Evolutionary conservation across 1,284 basidiomycete species (phyloP).

Genomic region (Amylostereum areolatum): DNA sequence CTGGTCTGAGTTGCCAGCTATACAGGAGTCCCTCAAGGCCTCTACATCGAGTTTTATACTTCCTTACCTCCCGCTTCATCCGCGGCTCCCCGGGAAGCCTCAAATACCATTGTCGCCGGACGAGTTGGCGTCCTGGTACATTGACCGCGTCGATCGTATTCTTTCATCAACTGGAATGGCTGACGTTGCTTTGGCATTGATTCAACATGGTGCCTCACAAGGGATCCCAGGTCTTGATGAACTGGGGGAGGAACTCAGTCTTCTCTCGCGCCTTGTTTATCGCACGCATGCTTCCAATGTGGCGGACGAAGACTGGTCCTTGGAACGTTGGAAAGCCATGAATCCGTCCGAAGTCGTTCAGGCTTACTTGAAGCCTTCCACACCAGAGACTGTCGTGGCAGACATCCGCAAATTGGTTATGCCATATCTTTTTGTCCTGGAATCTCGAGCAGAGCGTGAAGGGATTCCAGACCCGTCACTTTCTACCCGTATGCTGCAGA

Average conservation of each 20-base stretch:
- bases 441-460: slow-evolving; percentile 76
- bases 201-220: slow-evolving; percentile 82
- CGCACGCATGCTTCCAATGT: slow-evolving; percentile 50
- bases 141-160: slow-evolving; percentile 51
- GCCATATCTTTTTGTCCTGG: slow-evolving; percentile 88
- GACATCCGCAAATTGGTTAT: slow-evolving; percentile 77
- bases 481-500: slow-evolving; percentile 60
- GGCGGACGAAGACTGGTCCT: slow-evolving; percentile 59
- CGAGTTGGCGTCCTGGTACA: slow-evolving; percentile 74
- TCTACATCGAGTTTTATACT: slow-evolving; percentile 4
- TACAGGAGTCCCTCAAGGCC: slow-evolving; percentile 33
- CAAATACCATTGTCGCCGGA: slow-evolving; percentile 17
- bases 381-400: slow-evolving; percentile 54
- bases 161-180: slow-evolving; percentile 69
- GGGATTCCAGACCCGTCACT: slow-evolving; percentile 65
- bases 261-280: slow-evolving; percentile 82
- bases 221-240: slow-evolving; percentile 77
- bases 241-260: slow-evolving; percentile 83
- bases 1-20: slow-evolving; percentile 46
- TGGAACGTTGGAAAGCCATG: slow-evolving; percentile 68
- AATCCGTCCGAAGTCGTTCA: slow-evolving; percentile 57
- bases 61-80: too few species aligned
- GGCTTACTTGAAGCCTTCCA: slow-evolving; percentile 73
- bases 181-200: slow-evolving; percentile 70
- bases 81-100: slow-evolving; percentile 9